phyloP scores from a whole-genome alignment of 257 asterid genomes.

The Pogostemon cablin region DNA sequence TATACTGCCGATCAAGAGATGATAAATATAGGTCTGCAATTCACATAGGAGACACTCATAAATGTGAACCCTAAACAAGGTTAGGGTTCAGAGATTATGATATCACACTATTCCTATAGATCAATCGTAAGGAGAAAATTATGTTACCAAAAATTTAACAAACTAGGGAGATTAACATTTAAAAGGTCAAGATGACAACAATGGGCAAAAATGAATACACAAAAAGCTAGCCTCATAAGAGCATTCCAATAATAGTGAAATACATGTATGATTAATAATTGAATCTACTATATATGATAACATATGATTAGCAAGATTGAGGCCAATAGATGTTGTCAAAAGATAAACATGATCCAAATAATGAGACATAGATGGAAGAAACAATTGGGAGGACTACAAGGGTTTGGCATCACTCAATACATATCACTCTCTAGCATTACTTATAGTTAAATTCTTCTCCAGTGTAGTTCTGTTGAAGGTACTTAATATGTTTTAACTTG shows the following conservation, averaged over 20 bases:
- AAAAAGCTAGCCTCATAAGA: conserved; percentile 5
- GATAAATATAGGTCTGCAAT: conserved; percentile 63
- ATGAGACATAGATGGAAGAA: conserved; percentile 3
- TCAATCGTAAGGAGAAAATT: conserved; percentile 12
- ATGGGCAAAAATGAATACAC: neutral
- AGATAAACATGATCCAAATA: neutral
- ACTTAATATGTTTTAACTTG: neutral
- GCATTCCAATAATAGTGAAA: conserved; percentile 13
- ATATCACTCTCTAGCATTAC: conserved; percentile 6
- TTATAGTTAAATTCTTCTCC: conserved; percentile 9
- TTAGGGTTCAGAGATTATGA: conserved; percentile 48
- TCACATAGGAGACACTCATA: conserved; percentile 60
- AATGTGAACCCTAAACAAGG: conserved; percentile 56
- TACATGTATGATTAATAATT: neutral
- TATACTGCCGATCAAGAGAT: conserved; percentile 59
- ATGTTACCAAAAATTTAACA: neutral
- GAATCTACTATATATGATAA: neutral
- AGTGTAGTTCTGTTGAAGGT: conserved; percentile 1
- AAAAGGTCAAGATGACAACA: neutral
- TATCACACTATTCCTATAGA: conserved; percentile 26
- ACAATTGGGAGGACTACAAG: conserved; percentile 8
- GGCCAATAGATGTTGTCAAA: conserved; percentile 7
- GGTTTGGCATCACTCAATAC: neutral
- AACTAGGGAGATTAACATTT: neutral
- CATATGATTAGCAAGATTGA: neutral